Conservation (phyloP, 768 basidiomycete genomes). For the Sarcodon aspratus region DNA sequence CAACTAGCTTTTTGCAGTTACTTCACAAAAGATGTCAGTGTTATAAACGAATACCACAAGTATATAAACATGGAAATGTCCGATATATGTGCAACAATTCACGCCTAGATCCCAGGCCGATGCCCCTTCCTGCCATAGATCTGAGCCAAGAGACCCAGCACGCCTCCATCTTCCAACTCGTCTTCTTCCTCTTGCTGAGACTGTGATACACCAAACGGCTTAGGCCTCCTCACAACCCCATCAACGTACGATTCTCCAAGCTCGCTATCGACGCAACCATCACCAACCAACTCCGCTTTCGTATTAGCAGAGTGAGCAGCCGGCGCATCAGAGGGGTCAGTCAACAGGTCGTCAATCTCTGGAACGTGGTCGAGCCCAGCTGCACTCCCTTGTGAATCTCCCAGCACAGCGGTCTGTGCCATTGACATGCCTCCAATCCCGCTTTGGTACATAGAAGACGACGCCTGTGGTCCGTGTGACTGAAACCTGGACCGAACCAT, state of each 20-base stretch:
- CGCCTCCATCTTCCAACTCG: constrained; percentile 65
- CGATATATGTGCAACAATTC: neutral
- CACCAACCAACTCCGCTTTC: constrained; percentile 35
- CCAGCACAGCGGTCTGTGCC: constrained; percentile 63
- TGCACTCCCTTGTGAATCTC: constrained; percentile 62
- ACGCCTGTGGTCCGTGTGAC: constrained; percentile 18
- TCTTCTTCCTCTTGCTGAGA: constrained; percentile 44
- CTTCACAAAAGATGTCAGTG: neutral
- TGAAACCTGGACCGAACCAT: constrained; percentile 11
- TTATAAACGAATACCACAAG: neutral
- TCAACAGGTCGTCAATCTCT: neutral
- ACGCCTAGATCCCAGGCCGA: neutral
- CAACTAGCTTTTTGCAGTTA: too few species aligned
- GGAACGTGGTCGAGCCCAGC: constrained; percentile 1
- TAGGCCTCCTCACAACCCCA: constrained; percentile 33
- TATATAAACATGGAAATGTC: neutral
- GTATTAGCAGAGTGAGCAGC: constrained; percentile 16
- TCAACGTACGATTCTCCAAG: constrained; percentile 74
- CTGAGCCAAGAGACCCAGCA: constrained; percentile 77
- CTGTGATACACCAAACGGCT: constrained; percentile 10
- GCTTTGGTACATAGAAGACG: constrained; percentile 27
- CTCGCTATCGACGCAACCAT: constrained; percentile 49
- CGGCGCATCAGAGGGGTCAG: constrained; percentile 3
- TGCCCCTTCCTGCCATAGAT: constrained; percentile 56
- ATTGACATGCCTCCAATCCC: constrained; percentile 34